Evolutionary conservation across 1,284 basidiomycete species (phyloP).

Genomic region (Ceratobasidium sp.): DNA sequence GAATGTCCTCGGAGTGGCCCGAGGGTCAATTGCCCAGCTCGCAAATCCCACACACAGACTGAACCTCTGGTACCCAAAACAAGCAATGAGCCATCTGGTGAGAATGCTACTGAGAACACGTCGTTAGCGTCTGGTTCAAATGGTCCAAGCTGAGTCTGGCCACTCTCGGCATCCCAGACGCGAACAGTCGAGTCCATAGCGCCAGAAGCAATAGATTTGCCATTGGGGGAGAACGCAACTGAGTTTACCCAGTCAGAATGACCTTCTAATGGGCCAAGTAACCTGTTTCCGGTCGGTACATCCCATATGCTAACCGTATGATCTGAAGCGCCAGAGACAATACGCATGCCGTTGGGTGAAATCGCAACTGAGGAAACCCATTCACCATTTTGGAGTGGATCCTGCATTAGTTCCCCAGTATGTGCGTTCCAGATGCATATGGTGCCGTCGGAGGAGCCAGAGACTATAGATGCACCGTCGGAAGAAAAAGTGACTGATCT

Average conservation of each 20-base stretch:
- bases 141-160: not conserved
- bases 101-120: not conserved
- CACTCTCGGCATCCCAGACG: conserved; percentile 19
- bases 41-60: conserved; percentile 22
- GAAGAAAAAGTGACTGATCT: conserved; percentile 25
- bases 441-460: conserved; percentile 24
- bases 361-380: not conserved
- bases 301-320: conserved; percentile 9
- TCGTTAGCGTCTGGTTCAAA: not conserved
- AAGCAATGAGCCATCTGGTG: conserved; percentile 9
- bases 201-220: conserved; percentile 7
- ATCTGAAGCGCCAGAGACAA: conserved; percentile 17
- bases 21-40: not conserved
- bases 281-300: not conserved
- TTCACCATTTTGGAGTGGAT: not conserved
- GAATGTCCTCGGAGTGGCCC: conserved; percentile 1
- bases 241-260: conserved; percentile 4
- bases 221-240: conserved; percentile 31
- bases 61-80: not conserved
- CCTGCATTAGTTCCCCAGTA: not conserved
- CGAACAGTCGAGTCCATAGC: not conserved
- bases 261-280: not conserved
- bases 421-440: conserved; percentile 24
- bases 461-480: conserved; percentile 19
- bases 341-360: conserved; percentile 23